phyloP scores from a whole-genome alignment of 805 yeast genomes.

The Wickerhamomyces queroliae region DNA sequence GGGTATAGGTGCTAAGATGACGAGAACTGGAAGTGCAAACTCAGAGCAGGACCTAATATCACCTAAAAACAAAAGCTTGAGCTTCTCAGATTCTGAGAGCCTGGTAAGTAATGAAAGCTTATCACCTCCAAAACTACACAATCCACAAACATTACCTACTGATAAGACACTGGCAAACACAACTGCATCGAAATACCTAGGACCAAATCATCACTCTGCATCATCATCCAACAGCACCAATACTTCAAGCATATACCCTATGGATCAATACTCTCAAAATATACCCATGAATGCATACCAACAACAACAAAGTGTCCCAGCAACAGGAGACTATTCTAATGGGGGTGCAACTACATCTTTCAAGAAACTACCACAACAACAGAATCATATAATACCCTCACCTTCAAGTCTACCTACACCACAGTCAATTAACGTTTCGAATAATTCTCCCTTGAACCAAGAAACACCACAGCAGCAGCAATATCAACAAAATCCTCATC shows the following conservation, averaged over 20 bases:
- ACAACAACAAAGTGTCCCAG: neutral
- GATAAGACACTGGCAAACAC: slow-evolving; percentile 7
- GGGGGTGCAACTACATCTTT: too few relatives aligned
- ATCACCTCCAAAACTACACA: slow-evolving; percentile 22
- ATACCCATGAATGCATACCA: neutral
- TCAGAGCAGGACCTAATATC: neutral
- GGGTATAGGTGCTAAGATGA: neutral
- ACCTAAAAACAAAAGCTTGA: slow-evolving; percentile 13
- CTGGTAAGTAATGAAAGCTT: slow-evolving; percentile 19
- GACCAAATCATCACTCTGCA: neutral
- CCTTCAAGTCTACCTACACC: too few relatives aligned
- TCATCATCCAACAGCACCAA: neutral
- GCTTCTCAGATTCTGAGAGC: slow-evolving; percentile 21
- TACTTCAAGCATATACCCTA: neutral
- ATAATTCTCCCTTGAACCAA: too few relatives aligned
- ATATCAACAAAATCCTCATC: neutral
- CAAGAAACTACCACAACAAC: too few relatives aligned
- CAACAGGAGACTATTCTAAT: too few relatives aligned
- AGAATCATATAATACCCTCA: too few relatives aligned
- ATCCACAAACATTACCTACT: slow-evolving; percentile 20
- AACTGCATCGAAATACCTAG: neutral
- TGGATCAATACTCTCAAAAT: neutral
- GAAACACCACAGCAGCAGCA: neutral
- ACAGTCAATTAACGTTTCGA: too few relatives aligned
- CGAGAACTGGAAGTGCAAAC: neutral